phyloP scores from a whole-genome alignment of 305 asterid genomes.

The Lippia alba region DNA sequence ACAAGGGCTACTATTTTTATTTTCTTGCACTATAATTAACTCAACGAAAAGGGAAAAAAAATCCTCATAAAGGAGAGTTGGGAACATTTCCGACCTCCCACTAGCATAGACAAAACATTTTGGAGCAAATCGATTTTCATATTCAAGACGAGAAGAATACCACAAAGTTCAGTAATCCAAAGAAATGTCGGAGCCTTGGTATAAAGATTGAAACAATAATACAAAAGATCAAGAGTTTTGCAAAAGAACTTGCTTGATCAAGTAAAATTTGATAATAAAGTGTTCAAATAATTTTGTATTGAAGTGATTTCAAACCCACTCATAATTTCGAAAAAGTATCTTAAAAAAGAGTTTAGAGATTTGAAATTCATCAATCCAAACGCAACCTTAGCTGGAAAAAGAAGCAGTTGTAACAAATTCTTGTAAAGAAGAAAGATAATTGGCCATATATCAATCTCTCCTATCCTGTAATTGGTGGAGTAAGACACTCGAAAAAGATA shows the following conservation, averaged over 20 bases:
- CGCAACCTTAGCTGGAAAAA: too few relatives aligned
- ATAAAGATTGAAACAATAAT: slow-evolving; percentile 30
- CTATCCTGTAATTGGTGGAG: too few relatives aligned
- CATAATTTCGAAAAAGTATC: too few relatives aligned
- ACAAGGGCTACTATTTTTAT: neutral
- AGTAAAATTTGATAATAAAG: neutral
- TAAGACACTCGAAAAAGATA: neutral
- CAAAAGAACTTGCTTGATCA: slow-evolving; percentile 3
- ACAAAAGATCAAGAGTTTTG: slow-evolving; percentile 7
- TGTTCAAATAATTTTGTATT: too few relatives aligned
- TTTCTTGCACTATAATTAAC: slow-evolving; percentile 3
- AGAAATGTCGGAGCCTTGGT: slow-evolving; percentile 32
- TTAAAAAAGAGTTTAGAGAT: too few relatives aligned
- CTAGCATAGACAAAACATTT: slow-evolving; percentile 37
- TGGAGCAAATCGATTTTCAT: slow-evolving; percentile 34
- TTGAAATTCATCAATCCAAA: too few relatives aligned
- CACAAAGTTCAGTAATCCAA: slow-evolving; percentile 10
- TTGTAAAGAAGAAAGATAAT: neutral
- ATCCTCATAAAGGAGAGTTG: neutral
- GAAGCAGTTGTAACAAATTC: too few relatives aligned
- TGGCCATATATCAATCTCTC: too few relatives aligned
- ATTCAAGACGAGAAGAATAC: slow-evolving; percentile 15
- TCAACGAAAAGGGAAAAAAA: neutral
- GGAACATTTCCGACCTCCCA: slow-evolving; percentile 20
- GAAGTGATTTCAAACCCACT: too few relatives aligned